Conservation (phyloP, 345 rosid genomes). For the Brassica rapa region DNA sequence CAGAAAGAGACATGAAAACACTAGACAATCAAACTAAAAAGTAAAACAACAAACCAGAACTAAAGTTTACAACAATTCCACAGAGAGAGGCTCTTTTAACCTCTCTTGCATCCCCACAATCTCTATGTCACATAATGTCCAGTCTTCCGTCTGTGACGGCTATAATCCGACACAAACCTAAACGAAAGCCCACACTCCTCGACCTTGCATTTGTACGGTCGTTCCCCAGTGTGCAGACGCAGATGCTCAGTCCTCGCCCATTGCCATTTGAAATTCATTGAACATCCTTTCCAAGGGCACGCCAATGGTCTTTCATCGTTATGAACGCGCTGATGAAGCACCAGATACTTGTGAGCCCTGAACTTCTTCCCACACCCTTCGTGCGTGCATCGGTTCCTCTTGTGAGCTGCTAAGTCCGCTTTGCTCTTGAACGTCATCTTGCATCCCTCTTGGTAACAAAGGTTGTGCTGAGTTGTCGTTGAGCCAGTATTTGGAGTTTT, state of each 20-base stretch:
- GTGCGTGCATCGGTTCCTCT: conserved; percentile 69
- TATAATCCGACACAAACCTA: conserved; percentile 93
- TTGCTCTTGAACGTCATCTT: conserved; percentile 74
- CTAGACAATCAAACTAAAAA: not conserved
- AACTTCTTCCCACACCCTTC: conserved; percentile 86
- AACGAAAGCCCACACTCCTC: conserved; percentile 82
- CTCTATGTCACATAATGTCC: conserved; percentile 62
- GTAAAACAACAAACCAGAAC: not conserved
- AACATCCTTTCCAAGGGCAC: conserved; percentile 90
- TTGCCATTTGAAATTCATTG: conserved; percentile 97
- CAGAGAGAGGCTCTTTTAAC: conserved; percentile 11
- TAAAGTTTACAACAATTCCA: conserved; percentile 16
- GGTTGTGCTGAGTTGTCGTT: conserved; percentile 37
- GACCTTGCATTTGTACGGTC: conserved; percentile 83
- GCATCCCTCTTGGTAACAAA: conserved; percentile 86
- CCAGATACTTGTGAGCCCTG: conserved; percentile 76
- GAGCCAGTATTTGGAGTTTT: conserved; percentile 34
- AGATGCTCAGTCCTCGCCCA: conserved; percentile 99
- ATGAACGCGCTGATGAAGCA: conserved; percentile 89
- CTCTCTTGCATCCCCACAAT: conserved; percentile 2
- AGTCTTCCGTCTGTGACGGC: conserved; percentile 91
- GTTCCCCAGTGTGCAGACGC: conserved; percentile 90
- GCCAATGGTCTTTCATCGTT: conserved; percentile 81
- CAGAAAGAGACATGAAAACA: not conserved
- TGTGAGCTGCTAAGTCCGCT: conserved; percentile 68